phyloP scores from a whole-genome alignment of 2,329 filamentous ascomycete genomes.

The Aspergillus latus region DNA sequence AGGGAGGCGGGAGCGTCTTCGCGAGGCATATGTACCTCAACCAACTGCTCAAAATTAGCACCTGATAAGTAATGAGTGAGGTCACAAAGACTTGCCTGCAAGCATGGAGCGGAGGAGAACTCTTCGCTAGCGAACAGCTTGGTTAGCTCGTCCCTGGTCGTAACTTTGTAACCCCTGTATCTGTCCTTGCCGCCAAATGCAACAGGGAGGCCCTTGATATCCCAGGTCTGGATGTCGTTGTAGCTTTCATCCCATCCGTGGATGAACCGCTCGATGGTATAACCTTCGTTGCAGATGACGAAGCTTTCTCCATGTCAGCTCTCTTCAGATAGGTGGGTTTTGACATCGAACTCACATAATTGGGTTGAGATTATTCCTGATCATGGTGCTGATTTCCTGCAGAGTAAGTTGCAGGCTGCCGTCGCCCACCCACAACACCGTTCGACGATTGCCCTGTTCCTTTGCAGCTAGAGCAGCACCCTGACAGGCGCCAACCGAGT shows the following conservation, averaged over 20 bases:
- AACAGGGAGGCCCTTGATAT: constrained; percentile 66
- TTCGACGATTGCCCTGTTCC: constrained; percentile 64
- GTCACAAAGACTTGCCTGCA: constrained; percentile 39
- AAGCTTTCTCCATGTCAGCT: constrained; percentile 53
- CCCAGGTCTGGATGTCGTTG: constrained; percentile 78
- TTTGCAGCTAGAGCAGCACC: constrained; percentile 73
- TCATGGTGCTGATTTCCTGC: constrained; percentile 82
- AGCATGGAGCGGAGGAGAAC: constrained; percentile 56
- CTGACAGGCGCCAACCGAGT: constrained; percentile 62
- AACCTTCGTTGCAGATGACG: constrained; percentile 83
- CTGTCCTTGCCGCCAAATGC: constrained; percentile 65
- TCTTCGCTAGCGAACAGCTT: constrained; percentile 62
- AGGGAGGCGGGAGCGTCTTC: constrained; percentile 73
- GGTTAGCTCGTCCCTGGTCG: constrained; percentile 68
- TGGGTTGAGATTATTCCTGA: constrained; percentile 69
- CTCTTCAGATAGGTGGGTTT: neutral
- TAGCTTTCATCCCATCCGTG: constrained; percentile 77
- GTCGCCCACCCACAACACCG: constrained; percentile 85
- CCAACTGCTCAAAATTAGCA: constrained; percentile 57
- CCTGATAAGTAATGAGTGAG: neutral
- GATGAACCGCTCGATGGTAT: constrained; percentile 85
- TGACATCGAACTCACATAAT: constrained; percentile 63
- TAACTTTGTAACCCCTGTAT: constrained; percentile 65
- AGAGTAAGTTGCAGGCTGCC: constrained; percentile 82
- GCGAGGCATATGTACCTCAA: constrained; percentile 78